These are phyloP conservation scores for Tetracladium setigerum DNA, from an alignment of 495 filamentous ascomycete species.

Conservation along the genomic window DNA sequence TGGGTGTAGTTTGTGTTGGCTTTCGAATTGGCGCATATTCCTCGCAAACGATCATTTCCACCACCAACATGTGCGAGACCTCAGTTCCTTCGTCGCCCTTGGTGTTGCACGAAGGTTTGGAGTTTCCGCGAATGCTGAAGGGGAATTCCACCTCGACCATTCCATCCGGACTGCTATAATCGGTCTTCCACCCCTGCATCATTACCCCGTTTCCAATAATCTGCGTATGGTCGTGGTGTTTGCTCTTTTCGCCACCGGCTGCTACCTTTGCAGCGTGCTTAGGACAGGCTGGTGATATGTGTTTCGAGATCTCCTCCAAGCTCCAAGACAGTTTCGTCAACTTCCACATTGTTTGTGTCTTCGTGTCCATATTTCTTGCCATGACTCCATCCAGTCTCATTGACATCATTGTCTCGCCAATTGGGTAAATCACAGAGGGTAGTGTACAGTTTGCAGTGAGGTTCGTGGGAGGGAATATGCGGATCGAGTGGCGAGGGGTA, in stretches of 20 bases:
- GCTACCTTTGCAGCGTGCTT: constrained; percentile 68
- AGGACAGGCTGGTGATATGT: constrained; percentile 72
- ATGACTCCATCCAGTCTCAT: constrained; percentile 70
- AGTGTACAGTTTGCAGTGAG: constrained; percentile 76
- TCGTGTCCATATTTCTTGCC: constrained; percentile 23
- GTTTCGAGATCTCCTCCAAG: constrained; percentile 77
- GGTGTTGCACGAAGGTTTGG: constrained; percentile 69
- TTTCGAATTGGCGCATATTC: constrained; percentile 73
- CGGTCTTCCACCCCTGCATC: constrained; percentile 92
- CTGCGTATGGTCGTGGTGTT: constrained; percentile 68
- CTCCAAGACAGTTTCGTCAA: constrained; percentile 88
- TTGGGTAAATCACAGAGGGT: constrained; percentile 77
- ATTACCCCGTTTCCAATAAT: constrained; percentile 68
- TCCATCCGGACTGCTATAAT: constrained; percentile 64
- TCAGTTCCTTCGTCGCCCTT: constrained; percentile 70
- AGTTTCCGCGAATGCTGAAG: constrained; percentile 41
- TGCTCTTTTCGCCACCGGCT: constrained; percentile 53
- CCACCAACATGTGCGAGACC: constrained; percentile 74
- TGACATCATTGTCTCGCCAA: constrained; percentile 70
- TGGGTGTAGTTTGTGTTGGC: constrained; percentile 67
- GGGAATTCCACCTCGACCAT: constrained; percentile 79
- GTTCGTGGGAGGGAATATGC: constrained; percentile 94
- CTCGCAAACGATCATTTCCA: constrained; percentile 92
- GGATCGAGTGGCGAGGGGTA: constrained; percentile 69
- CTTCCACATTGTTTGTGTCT: constrained; percentile 70